phyloP scores from a whole-genome alignment of 352 stramenopile genomes.

The Phytopythium chamaehyphon region DNA sequence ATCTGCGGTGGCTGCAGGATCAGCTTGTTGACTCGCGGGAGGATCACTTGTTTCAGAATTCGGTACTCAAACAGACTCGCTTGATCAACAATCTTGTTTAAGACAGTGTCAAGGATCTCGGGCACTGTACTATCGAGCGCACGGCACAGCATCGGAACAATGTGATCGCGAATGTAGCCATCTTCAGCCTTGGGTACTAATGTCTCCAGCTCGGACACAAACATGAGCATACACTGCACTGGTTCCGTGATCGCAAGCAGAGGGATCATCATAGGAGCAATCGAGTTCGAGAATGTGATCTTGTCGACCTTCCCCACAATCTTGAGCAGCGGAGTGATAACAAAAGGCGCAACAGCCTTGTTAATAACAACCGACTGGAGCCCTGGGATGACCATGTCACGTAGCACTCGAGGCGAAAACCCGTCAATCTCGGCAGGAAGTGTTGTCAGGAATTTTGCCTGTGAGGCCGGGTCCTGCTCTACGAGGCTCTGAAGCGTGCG shows the following conservation, averaged over 20 bases:
- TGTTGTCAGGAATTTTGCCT: slow-evolving; percentile 78
- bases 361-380: slow-evolving; percentile 83
- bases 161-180: slow-evolving; percentile 86
- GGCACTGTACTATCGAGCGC: slow-evolving; percentile 79
- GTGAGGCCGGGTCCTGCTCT: slow-evolving; percentile 73
- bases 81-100: slow-evolving; percentile 88
- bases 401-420: slow-evolving; percentile 73
- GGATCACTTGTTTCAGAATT: slow-evolving; percentile 85
- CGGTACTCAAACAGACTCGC: slow-evolving; percentile 87
- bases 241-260: slow-evolving; percentile 81
- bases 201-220: slow-evolving; percentile 79
- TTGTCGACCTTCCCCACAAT: slow-evolving; percentile 87
- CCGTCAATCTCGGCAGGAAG: slow-evolving; percentile 68
- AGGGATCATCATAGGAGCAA: slow-evolving; percentile 79
- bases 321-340: slow-evolving; percentile 86
- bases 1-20: slow-evolving; percentile 79
- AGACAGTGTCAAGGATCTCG: slow-evolving; percentile 82
- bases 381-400: slow-evolving; percentile 81
- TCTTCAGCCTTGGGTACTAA: slow-evolving; percentile 84
- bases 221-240: slow-evolving; percentile 90
- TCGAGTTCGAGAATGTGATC: slow-evolving; percentile 68
- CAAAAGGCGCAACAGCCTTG: slow-evolving; percentile 81
- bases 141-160: slow-evolving; percentile 84
- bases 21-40: slow-evolving; percentile 84
- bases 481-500: slow-evolving; percentile 76